Percentiles rank a stretch among this genome's conserved stretches.
Evolutionary conservation across 164 flowering plant species (phyloP).

Genomic region (Piper betle): DNA sequence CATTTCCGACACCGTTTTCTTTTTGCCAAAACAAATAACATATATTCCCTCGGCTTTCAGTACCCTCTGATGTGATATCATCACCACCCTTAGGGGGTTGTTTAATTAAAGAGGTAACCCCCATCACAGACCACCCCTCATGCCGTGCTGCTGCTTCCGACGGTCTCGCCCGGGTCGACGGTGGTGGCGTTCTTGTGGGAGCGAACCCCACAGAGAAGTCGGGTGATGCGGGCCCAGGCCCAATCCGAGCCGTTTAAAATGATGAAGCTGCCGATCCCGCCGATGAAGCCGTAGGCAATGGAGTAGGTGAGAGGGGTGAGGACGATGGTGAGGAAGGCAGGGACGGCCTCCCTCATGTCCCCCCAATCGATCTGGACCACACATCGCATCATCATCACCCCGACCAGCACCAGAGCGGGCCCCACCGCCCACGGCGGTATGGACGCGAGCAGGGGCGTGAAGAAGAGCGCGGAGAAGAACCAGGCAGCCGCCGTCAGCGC

Average conservation of each 20-base stretch:
- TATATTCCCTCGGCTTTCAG: too few species aligned
- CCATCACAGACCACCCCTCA: too few species aligned
- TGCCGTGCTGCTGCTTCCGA: too few species aligned
- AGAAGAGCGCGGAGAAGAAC: constrained; percentile 58
- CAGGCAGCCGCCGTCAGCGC: constrained; percentile 65
- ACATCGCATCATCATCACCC: constrained; percentile 90
- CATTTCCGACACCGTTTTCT: too few species aligned
- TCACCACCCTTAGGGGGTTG: too few species aligned
- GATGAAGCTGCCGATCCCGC: constrained; percentile 67
- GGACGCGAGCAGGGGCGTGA: constrained; percentile 82
- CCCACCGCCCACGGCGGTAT: constrained; percentile 98
- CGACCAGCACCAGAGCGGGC: constrained; percentile 78
- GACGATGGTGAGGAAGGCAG: constrained; percentile 69
- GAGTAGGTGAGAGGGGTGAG: constrained; percentile 85
- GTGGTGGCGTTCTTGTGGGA: too few species aligned
- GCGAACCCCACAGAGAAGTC: too few species aligned
- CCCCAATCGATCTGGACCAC: constrained; percentile 81
- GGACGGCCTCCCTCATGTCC: constrained; percentile 75
- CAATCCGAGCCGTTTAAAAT: constrained; percentile 66
- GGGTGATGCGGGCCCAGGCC: constrained; percentile 12
- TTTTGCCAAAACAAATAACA: too few species aligned
- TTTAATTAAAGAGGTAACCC: too few species aligned
- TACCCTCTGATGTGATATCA: too few species aligned
- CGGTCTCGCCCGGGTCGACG: too few species aligned
- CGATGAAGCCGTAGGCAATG: constrained; percentile 76